Evolutionary conservation across 768 basidiomycete species (phyloP), one percentile per base, ranked within the genome.

Genomic region (Austroboletus eburneus): DNA sequence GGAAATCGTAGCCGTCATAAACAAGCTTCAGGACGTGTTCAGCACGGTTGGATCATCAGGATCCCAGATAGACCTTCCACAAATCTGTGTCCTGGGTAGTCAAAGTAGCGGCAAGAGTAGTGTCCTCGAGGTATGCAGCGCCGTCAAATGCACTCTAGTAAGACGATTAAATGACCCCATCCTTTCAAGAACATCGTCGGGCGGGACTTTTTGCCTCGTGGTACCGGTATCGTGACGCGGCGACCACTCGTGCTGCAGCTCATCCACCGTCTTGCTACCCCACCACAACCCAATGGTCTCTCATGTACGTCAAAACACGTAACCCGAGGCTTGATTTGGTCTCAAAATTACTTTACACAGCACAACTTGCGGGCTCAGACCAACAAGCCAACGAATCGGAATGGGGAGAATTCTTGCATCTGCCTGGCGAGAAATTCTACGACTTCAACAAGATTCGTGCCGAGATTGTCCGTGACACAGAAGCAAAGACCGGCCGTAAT

Each of bases 361-460:
- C 63, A 50, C 58, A 59, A 56, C 49, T 62, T 71, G 73, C 69
- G 49, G 72, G 73, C 10, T 63, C 69, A 24, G 88, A 89, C 70
- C 83, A 85, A 51, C 73, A 79, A 23, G 90, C 87, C 68, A 98
- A 98, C 65, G 74, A 83, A 45, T 83, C 96, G 57, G 96, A 98
- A 68, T 99, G 96, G 96, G 96, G 95, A 57, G 96, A 99, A 69
- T 99, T 99, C 77, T 75, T 97, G 24, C 92, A 93, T 59, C 78
- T 97, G 32, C 96, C 95, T 0, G 88, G 89, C 49, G 89, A 98
- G 73, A 99, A 98, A 71, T 94, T 98, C 70, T 91, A 85, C 66
- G 95, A 99, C 72, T 99, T 99, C 72, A 77, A 83, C 69, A 94
- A 96, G 76, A 96, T 98, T 64, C 77, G 95, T 48, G 90, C 87